Conservation (phyloP, 306 rosid genomes). For the Trifolium subterraneum region DNA sequence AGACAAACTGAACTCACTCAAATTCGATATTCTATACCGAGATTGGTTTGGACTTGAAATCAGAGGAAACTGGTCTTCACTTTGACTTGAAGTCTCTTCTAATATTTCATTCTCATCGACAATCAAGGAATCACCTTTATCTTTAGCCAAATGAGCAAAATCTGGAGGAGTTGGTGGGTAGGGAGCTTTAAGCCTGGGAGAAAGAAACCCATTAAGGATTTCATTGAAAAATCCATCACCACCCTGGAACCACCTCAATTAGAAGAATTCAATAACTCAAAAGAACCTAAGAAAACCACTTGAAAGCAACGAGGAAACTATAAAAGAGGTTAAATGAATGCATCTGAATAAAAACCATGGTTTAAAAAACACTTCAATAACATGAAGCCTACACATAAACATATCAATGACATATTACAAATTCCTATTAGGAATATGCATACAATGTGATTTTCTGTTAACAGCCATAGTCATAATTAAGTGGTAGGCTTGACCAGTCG, state of each 20-base stretch:
- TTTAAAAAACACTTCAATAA: constrained; percentile 6
- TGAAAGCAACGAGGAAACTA: constrained; percentile 17
- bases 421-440: constrained; percentile 25
- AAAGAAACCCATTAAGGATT: constrained; percentile 94
- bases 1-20: constrained; percentile 55
- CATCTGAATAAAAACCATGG: constrained; percentile 24
- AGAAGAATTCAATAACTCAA: constrained; percentile 44
- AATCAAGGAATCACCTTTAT: constrained; percentile 47
- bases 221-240: constrained; percentile 99
- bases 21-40: constrained; percentile 47
- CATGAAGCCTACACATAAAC: constrained; percentile 18
- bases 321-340: constrained; percentile 27
- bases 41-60: constrained; percentile 52
- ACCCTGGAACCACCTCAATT: constrained; percentile 68
- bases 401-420: constrained; percentile 24
- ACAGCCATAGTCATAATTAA: neutral
- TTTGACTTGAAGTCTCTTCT: constrained; percentile 49
- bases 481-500: constrained; percentile 14
- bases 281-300: constrained; percentile 28
- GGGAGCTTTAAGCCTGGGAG: constrained; percentile 79
- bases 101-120: constrained; percentile 50
- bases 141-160: constrained; percentile 51
- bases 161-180: constrained; percentile 83
- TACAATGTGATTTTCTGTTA: constrained; percentile 1
- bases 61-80: constrained; percentile 67